These are phyloP conservation scores for Flaveria brownii DNA, from an alignment of 129 eudicot genomes.

Conservation along the genomic window DNA sequence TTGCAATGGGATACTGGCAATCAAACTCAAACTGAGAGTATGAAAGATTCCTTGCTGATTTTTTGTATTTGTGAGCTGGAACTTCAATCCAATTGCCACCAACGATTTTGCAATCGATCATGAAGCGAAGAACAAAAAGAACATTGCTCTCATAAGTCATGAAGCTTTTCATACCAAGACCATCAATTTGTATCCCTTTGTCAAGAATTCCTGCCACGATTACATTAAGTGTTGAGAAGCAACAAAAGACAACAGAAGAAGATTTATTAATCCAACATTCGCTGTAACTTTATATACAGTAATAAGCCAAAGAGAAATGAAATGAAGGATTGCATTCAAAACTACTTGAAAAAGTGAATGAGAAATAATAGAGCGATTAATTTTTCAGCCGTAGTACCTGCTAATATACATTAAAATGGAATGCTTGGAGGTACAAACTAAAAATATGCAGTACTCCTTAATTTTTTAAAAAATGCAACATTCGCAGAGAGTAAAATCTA, in stretches of 20 bases:
- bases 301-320: not conserved
- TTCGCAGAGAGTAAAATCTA: not conserved
- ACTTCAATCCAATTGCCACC: conserved; percentile 99
- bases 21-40: conserved; percentile 88
- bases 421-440: conserved; percentile 12
- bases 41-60: conserved; percentile 60
- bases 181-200: conserved; percentile 92
- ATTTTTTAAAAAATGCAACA: conserved; percentile 4
- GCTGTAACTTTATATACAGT: not conserved
- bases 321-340: conserved; percentile 10
- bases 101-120: conserved; percentile 92
- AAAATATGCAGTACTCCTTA: conserved; percentile 1
- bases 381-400: not conserved
- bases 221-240: not conserved
- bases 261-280: not conserved
- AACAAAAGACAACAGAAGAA: not conserved
- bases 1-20: conserved; percentile 74
- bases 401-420: not conserved
- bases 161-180: conserved; percentile 89
- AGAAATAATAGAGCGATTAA: not conserved
- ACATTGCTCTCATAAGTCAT: conserved; percentile 94
- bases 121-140: conserved; percentile 91
- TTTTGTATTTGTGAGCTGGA: conserved; percentile 75
- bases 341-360: not conserved
- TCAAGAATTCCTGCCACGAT: conserved; percentile 80